Base-by-base conservation (phyloP, 1,284 basidiomycete genomes). In the Cutaneotrichosporon sp. region DNA sequence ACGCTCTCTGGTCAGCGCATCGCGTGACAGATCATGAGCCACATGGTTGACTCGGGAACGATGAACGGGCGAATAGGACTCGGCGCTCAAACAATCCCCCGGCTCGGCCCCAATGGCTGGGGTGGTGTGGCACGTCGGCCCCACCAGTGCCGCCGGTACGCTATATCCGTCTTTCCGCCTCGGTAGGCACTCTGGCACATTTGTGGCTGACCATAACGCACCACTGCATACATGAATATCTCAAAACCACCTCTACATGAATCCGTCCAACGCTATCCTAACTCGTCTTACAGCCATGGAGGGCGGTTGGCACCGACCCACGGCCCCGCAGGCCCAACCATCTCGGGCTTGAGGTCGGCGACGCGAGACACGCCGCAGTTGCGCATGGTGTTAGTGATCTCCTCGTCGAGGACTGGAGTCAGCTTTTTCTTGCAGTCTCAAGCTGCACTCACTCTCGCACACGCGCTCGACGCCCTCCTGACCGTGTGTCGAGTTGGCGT, bases 291-390 rank as follows among this genome's bases (percentile, higher is more conserved):
- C 58, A 67, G 51, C 73, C 71, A 79, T 11, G 73, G 72, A 4
- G 77, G 76, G 11, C 67, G 61, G 61, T 76, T 78, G 18, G 50
- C 49, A 13, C 76, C 76, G 11, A 79, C 76, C 78, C 78, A 79
- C 10, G 78, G 76, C 21, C 78, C 78, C 1, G 68, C 67, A 0
- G 76, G 78, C 5, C 78, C 74, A 50, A 92, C 88, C 89, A 95
- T 87, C 73, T 90, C 89, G 0, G 92, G 91, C 49, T 83, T 86
- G 51, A 96, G 82, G 63, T 94, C 87, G 9, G 83, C 76, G 16
- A 85, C 69, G 18, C 72, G 75, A 8, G 75, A 77, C n/a, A 81
- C 82, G 10, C 84, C 84, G 42, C 83, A 76, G 58, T 84, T 79
- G 8, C 83, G 77, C 83, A 85, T 84, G 13, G 81, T 80, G 34